Base-by-base conservation (phyloP, 202 grass and related monocot genomes). In the Eragrostis tef region DNA sequence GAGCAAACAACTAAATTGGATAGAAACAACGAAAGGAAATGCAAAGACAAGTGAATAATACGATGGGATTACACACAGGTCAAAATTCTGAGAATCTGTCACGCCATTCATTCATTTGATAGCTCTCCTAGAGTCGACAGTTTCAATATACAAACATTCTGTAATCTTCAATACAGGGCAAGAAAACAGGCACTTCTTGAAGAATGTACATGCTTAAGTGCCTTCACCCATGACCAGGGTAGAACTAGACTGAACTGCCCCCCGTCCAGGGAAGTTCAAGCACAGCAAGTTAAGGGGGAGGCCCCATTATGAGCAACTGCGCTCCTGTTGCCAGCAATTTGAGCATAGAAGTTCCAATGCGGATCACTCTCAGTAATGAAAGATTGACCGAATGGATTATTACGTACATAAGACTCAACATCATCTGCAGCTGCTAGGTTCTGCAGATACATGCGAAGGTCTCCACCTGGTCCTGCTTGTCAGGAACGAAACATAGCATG, bases 321-420 rank as follows among this genome's bases (percentile, higher is more conserved):
- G 9, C 67, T 29, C 56, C 73, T 68, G 60, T 74, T 76, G 21
- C 84, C 63, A 60, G 87, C 87, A 83, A 94, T 91, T 62, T 78
- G 74, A 67, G 83, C 74, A 84, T 97, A 97, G 83, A 90, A 94
- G 70, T 86, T 84, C 90, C 90, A 94, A 22, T 85, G 50, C 42
- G 90, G 88, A 88, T 93, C 82, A 31, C 42, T 89, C 51, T 85
- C 78, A 48, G 90, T 89, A 65, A 94, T 94, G 63, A 79, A 78
- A 34, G 81, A 78, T 84, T 97, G 92, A 24, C 91, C 90, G 57
- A 94, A 97, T 31, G 94, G 88, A 79, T 94, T 50, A 52, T 86
- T 70, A 75, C 72, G 79, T 67, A 97, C 72, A 34, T 69, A 97
- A 64, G 64, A 27, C 71, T 90, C 81, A 48, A 97, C 89, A 78